A percentile compares a stretch with the other conserved stretches of the same genome.
Evolutionary conservation across 352 stramenopile genomes (phyloP).

Genomic region (Globisporangium ultimum): DNA sequence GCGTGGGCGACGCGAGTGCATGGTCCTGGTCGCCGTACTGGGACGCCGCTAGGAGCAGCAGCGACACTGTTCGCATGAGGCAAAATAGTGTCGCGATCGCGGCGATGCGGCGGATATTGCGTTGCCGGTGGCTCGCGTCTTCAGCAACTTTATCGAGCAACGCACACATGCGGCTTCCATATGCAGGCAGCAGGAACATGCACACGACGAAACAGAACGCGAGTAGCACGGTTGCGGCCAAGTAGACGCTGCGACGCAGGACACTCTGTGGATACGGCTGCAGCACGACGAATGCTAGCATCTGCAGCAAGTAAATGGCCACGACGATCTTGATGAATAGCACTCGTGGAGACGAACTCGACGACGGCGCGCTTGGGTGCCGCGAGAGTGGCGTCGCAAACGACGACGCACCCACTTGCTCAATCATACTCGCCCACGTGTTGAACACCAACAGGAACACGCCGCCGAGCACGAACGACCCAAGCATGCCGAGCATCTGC

Average conservation of each 20-base stretch:
- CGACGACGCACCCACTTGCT: conserved; percentile 30
- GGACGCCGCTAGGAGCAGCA: conserved; percentile 42
- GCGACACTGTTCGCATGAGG: conserved; percentile 42
- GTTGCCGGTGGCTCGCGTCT: conserved; percentile 38
- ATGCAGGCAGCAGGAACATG: conserved; percentile 46
- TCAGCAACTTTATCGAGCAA: conserved; percentile 58
- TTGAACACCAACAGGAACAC: conserved; percentile 66
- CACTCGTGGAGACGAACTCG: conserved; percentile 28
- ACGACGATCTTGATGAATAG: conserved; percentile 57
- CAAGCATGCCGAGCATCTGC: conserved; percentile 44
- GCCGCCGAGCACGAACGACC: conserved; percentile 36
- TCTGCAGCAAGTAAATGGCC: conserved; percentile 44
- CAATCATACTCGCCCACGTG: conserved; percentile 65
- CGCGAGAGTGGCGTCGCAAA: conserved; percentile 1
- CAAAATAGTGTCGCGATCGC: conserved; percentile 54
- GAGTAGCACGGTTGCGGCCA: conserved; percentile 43
- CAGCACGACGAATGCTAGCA: conserved; percentile 40
- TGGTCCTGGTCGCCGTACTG: conserved; percentile 25
- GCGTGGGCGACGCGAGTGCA: too few relatives aligned
- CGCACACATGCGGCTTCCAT: conserved; percentile 48
- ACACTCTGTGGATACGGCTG: conserved; percentile 20
- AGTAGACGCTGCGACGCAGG: conserved; percentile 37
- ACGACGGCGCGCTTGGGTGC: neutral
- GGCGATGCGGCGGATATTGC: conserved; percentile 59
- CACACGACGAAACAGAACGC: conserved; percentile 47